A percentile compares a stretch with the other conserved stretches of the same genome.
These are phyloP conservation scores for Nemania serpens DNA, from an alignment of 2,329 filamentous ascomycete genomes.

Conservation along the genomic window DNA sequence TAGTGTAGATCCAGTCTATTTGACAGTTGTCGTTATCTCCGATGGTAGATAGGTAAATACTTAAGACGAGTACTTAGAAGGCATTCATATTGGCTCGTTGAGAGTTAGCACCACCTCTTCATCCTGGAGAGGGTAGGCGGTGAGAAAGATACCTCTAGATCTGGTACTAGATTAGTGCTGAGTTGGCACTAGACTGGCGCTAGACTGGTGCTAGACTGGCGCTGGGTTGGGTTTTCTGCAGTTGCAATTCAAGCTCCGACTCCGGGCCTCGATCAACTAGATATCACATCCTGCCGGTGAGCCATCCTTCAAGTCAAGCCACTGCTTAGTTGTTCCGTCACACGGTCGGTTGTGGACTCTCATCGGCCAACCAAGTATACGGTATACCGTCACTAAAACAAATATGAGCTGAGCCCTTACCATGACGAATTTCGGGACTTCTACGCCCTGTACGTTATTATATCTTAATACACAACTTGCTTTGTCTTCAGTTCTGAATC, in stretches of 20 bases:
- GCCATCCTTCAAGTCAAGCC: too few relatives aligned
- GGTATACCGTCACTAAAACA: background rate
- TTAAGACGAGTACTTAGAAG: too few relatives aligned
- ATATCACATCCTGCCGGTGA: background rate
- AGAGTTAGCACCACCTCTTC: background rate
- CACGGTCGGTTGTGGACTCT: slow-evolving; percentile 11
- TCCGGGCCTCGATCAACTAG: slow-evolving; percentile 31
- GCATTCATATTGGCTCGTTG: too few relatives aligned
- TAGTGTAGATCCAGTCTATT: background rate
- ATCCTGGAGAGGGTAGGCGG: slow-evolving; percentile 24
- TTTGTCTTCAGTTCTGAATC: background rate
- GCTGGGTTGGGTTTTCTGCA: slow-evolving; percentile 10
- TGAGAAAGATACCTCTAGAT: slow-evolving; percentile 2
- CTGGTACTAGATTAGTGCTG: too few relatives aligned
- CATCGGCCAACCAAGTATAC: background rate
- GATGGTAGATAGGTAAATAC: too few relatives aligned
- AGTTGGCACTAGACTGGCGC: too few relatives aligned
- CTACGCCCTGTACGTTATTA: slow-evolving; percentile 39
- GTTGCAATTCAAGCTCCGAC: slow-evolving; percentile 32
- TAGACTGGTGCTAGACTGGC: too few relatives aligned
- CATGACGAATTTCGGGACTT: slow-evolving; percentile 35
- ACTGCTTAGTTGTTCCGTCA: too few relatives aligned
- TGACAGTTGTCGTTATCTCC: too few relatives aligned
- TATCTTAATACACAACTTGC: slow-evolving; percentile 14
- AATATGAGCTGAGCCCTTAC: slow-evolving; percentile 26